phyloP scores from a whole-genome alignment of 176 grass and related monocot species.

The Calamus simplicifolius region DNA sequence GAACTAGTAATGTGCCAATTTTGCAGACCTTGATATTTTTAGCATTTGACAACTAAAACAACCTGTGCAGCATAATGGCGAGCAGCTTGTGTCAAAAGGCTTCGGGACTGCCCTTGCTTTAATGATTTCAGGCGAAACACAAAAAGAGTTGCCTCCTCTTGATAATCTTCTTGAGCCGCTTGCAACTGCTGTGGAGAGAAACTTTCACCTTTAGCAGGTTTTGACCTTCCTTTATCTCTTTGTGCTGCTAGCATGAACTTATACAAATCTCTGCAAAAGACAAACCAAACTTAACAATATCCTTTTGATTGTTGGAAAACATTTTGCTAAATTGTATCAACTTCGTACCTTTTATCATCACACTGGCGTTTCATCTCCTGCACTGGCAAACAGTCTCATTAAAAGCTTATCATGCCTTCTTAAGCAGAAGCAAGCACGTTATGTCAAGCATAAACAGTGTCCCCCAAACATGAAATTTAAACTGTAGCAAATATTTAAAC shows the following conservation, averaged over 20 bases:
- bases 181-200: constrained; percentile 55
- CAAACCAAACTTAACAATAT: constrained; percentile 18
- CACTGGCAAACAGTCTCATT: constrained; percentile 15
- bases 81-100: constrained; percentile 93
- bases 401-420: too few relatives aligned
- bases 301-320: background rate
- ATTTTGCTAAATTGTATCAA: constrained; percentile 4
- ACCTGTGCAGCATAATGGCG: constrained; percentile 97
- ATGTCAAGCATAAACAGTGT: too few relatives aligned
- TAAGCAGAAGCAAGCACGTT: too few relatives aligned
- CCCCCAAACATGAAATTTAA: too few relatives aligned
- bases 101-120: constrained; percentile 92
- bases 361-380: constrained; percentile 98
- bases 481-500: too few relatives aligned
- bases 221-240: constrained; percentile 65
- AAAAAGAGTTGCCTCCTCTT: constrained; percentile 84
- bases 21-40: too few relatives aligned
- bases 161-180: constrained; percentile 88
- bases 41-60: background rate
- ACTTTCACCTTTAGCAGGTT: constrained; percentile 51
- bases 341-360: constrained; percentile 79
- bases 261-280: constrained; percentile 65
- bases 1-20: too few relatives aligned
- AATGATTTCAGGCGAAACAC: constrained; percentile 89
- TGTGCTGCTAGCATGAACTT: constrained; percentile 61